Percentiles rank a stretch among this genome's conserved stretches.
These are phyloP conservation scores for Trichoderma semiorbis DNA, from an alignment of 2,329 filamentous ascomycete species.

Conservation along the genomic window DNA sequence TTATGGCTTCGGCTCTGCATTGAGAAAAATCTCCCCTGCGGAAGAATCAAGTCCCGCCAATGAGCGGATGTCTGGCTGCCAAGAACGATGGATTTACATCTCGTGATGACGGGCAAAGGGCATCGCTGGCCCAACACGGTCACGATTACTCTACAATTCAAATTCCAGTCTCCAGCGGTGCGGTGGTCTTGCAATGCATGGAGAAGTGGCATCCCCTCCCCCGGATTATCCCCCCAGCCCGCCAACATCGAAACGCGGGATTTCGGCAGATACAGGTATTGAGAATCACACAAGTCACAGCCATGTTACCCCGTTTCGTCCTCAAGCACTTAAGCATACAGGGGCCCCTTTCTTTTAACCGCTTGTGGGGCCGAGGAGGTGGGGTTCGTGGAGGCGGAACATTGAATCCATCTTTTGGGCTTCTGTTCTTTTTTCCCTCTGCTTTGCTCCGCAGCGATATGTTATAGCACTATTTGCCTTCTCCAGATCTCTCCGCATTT, in stretches of 20 bases:
- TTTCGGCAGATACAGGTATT: neutral
- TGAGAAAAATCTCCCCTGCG: slow-evolving; percentile 1
- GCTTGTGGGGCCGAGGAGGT: neutral
- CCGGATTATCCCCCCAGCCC: neutral
- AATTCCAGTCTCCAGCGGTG: neutral
- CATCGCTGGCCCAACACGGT: neutral
- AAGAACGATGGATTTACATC: neutral
- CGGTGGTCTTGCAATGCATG: neutral
- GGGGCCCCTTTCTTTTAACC: neutral
- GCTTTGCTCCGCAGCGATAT: neutral
- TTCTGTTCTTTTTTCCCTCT: neutral
- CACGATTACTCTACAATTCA: neutral
- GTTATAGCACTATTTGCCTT: neutral
- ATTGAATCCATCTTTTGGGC: neutral
- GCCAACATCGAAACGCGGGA: neutral
- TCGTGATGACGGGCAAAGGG: neutral
- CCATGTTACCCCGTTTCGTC: neutral
- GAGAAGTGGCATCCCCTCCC: neutral
- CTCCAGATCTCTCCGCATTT: slow-evolving; percentile 19
- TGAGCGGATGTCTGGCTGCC: neutral
- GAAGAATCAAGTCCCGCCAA: slow-evolving; percentile 17
- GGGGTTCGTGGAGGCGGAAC: slow-evolving; percentile 7
- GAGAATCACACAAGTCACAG: neutral
- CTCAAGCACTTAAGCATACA: neutral
- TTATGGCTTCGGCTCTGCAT: neutral